These are phyloP conservation scores for Coffea eugenioides DNA, from an alignment of 257 asterid species.

Conservation along the genomic window DNA sequence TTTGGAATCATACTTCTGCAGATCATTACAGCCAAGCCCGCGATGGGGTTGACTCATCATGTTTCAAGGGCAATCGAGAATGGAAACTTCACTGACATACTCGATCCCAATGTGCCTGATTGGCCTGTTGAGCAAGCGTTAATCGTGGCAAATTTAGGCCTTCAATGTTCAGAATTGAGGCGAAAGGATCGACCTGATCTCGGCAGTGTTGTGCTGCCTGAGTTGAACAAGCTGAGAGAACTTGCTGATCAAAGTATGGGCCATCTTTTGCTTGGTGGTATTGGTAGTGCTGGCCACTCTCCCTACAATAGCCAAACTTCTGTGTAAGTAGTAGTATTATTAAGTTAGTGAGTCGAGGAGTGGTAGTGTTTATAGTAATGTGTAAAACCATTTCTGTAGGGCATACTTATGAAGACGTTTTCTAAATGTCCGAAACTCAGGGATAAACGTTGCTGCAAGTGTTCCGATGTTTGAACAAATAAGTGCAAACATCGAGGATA, in stretches of 20 bases:
- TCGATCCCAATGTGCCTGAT: constrained; percentile 62
- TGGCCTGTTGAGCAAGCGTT: constrained; percentile 82
- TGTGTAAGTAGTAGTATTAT: neutral
- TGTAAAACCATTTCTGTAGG: neutral
- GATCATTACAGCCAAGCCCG: constrained; percentile 59
- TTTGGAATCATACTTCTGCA: constrained; percentile 75
- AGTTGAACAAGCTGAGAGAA: constrained; percentile 55
- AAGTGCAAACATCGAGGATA: neutral
- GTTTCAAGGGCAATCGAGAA: constrained; percentile 47
- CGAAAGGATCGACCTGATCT: constrained; percentile 88
- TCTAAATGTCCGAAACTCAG: neutral
- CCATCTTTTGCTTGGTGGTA: constrained; percentile 24
- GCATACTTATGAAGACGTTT: neutral
- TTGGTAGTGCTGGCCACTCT: constrained; percentile 29
- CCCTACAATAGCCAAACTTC: constrained; percentile 37
- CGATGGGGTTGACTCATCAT: constrained; percentile 73
- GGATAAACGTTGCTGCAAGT: neutral
- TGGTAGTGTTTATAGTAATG: neutral
- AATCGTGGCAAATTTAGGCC: constrained; percentile 50
- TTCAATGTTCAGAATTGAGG: constrained; percentile 74
- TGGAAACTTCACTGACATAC: constrained; percentile 47
- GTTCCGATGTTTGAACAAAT: neutral
- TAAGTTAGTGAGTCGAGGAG: neutral
- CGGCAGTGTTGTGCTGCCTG: constrained; percentile 57
- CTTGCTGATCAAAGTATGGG: constrained; percentile 45